These are phyloP conservation scores for Fusarium citri DNA, from an alignment of 2,329 filamentous ascomycete species.

Conservation along the genomic window DNA sequence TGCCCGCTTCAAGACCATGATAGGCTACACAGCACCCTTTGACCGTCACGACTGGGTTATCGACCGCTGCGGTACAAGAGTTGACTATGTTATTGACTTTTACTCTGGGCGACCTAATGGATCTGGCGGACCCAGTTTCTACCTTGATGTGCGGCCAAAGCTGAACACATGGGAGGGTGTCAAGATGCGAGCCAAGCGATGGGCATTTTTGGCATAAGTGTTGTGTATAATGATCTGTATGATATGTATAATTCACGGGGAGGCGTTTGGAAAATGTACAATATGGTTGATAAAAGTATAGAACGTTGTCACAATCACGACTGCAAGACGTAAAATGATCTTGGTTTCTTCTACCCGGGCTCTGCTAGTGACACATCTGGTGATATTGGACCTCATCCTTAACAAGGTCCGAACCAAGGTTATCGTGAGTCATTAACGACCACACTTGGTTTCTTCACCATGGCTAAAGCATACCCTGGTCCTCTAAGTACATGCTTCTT, in stretches of 20 bases:
- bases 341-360: too few species aligned
- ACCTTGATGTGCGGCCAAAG: constrained; percentile 76
- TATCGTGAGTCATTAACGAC: too few species aligned
- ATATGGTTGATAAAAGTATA: constrained; percentile 11
- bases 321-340: too few species aligned
- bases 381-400: too few species aligned
- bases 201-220: constrained; percentile 61
- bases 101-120: constrained; percentile 76
- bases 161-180: constrained; percentile 75
- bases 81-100: constrained; percentile 99
- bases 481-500: too few species aligned
- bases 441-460: too few species aligned
- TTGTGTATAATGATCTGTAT: constrained; percentile 27
- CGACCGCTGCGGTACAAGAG: constrained; percentile 83
- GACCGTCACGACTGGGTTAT: constrained; percentile 98
- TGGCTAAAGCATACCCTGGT: too few species aligned
- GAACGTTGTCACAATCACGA: neutral
- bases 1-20: constrained; percentile 81
- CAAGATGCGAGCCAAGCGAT: constrained; percentile 71
- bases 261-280: constrained; percentile 46
- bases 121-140: constrained; percentile 66
- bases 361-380: too few species aligned
- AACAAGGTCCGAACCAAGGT: too few species aligned
- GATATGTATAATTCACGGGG: constrained; percentile 24
- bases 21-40: constrained; percentile 93